phyloP scores from a whole-genome alignment of 192 early-diverging fungal species.

The Paraglomus brasilianum region DNA sequence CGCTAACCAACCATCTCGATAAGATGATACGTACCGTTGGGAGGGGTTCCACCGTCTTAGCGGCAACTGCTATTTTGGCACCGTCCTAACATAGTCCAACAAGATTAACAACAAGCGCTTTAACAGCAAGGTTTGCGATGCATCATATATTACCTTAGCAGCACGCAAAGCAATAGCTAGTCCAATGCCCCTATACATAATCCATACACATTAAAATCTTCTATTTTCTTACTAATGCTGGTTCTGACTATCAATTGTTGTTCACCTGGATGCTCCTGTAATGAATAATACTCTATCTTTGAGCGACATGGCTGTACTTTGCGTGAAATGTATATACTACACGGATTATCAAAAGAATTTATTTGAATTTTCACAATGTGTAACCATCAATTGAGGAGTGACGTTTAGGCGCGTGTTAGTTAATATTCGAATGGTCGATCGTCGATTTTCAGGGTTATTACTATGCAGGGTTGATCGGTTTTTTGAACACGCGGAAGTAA shows the following conservation, averaged over 20 bases:
- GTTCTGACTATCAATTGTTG: neutral
- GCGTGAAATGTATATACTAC: too few relatives aligned
- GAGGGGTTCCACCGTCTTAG: constrained; percentile 71
- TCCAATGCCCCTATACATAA: constrained; percentile 63
- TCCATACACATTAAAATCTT: neutral
- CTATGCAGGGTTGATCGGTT: too few relatives aligned
- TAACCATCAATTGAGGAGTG: too few relatives aligned
- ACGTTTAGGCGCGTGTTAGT: too few relatives aligned
- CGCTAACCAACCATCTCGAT: neutral
- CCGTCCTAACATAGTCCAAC: constrained; percentile 69
- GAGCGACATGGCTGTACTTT: constrained; percentile 45
- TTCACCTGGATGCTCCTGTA: constrained; percentile 56
- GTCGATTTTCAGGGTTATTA: too few relatives aligned
- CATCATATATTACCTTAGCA: constrained; percentile 43
- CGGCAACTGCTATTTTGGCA: constrained; percentile 69
- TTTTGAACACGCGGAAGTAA: too few relatives aligned
- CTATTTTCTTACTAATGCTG: neutral
- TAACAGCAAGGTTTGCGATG: neutral
- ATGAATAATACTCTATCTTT: constrained; percentile 55
- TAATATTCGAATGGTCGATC: too few relatives aligned
- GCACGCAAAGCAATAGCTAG: constrained; percentile 70
- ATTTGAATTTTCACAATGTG: too few relatives aligned
- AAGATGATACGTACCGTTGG: constrained; percentile 46
- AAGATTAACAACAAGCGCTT: constrained; percentile 15
- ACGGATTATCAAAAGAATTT: too few relatives aligned